These are phyloP conservation scores for Penicillium sp. DNA, from an alignment of 2,329 filamentous ascomycete genomes.

Conservation along the genomic window DNA sequence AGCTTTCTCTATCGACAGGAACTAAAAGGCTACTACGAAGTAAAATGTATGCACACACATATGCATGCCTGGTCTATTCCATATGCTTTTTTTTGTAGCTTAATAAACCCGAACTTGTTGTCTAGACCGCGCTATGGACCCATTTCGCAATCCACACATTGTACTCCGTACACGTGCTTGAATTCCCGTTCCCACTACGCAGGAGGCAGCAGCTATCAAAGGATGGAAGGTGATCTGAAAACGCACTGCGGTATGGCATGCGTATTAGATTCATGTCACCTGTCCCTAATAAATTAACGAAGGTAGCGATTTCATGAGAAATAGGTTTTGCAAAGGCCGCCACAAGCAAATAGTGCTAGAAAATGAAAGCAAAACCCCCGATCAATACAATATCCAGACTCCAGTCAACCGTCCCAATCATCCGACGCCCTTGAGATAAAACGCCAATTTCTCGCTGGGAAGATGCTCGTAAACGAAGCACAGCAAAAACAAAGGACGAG, in stretches of 20 bases:
- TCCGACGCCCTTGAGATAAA: not conserved
- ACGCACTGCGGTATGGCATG: conserved; percentile 5
- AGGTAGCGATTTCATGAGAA: not conserved
- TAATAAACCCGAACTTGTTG: not conserved
- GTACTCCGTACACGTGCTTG: not conserved
- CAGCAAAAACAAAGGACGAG: not conserved
- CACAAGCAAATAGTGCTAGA: not conserved
- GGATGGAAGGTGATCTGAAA: conserved; percentile 9
- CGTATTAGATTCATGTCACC: conserved; percentile 4
- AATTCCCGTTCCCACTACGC: not conserved
- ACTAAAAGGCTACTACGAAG: not conserved
- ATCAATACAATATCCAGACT: not conserved
- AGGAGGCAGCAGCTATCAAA: conserved; percentile 5
- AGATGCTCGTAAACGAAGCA: not conserved
- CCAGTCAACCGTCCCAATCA: not conserved
- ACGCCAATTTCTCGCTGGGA: conserved; percentile 4
- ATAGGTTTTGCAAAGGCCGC: not conserved
- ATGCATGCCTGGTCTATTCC: not conserved
- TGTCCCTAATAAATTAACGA: not conserved
- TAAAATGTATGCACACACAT: not conserved
- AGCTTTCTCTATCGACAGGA: conserved; percentile 10
- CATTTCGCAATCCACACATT: not conserved
- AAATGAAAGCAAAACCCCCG: not conserved
- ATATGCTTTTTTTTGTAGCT: not conserved
- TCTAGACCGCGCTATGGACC: not conserved